A percentile compares a stretch with the other conserved stretches of the same genome.
phyloP scores from a whole-genome alignment of 1,284 basidiomycete species.

The Ceratobasidium sp. region DNA sequence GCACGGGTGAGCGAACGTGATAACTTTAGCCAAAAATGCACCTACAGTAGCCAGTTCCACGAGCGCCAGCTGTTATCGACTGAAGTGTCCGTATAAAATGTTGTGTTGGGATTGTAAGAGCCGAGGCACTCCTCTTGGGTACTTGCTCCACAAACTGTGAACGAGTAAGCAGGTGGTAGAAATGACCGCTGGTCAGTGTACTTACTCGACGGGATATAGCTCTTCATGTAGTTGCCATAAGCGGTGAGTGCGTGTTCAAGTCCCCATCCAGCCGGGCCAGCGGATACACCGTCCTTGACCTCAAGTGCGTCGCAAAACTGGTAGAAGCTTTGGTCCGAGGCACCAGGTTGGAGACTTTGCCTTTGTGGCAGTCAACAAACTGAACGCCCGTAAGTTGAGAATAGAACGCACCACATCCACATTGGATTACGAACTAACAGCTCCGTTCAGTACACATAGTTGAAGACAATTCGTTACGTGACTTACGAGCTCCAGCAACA shows the following conservation, averaged over 20 bases:
- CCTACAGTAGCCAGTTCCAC: slow-evolving; percentile 66
- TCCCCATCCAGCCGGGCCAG: slow-evolving; percentile 72
- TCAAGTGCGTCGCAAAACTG: slow-evolving; percentile 80
- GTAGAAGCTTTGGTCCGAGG: slow-evolving; percentile 64
- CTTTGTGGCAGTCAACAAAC: neutral
- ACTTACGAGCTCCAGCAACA: slow-evolving; percentile 70
- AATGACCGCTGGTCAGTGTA: slow-evolving; percentile 51
- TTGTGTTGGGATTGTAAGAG: slow-evolving; percentile 65
- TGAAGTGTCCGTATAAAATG: slow-evolving; percentile 66
- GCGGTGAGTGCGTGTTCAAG: slow-evolving; percentile 70
- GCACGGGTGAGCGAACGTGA: slow-evolving; percentile 48
- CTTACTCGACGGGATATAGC: slow-evolving; percentile 61
- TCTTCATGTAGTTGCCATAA: slow-evolving; percentile 71
- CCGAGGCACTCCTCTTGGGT: slow-evolving; percentile 63
- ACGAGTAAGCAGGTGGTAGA: slow-evolving; percentile 14
- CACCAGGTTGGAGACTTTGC: slow-evolving; percentile 61
- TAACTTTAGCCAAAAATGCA: neutral
- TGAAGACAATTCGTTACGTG: neutral
- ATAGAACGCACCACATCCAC: slow-evolving; percentile 66
- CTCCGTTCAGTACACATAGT: slow-evolving; percentile 24
- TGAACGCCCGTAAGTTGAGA: neutral
- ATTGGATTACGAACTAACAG: slow-evolving; percentile 67
- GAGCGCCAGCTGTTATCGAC: slow-evolving; percentile 68
- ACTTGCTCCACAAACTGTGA: slow-evolving; percentile 1
- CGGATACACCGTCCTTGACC: slow-evolving; percentile 71